These are phyloP conservation scores for Salisapilia sapeloensis DNA, from an alignment of 352 stramenopile genomes.

Conservation along the genomic window DNA sequence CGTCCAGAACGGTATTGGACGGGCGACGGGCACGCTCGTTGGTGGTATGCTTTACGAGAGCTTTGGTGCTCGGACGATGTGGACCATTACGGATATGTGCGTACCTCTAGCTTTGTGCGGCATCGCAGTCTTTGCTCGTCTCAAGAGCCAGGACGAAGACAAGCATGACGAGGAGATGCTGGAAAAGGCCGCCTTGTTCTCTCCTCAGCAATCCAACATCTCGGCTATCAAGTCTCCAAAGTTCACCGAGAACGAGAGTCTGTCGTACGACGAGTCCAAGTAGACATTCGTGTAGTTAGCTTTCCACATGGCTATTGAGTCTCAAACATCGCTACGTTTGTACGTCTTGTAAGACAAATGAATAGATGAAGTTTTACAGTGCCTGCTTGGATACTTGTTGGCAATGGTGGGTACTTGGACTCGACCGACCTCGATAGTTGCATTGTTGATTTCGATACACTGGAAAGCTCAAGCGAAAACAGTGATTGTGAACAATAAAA, in stretches of 20 bases:
- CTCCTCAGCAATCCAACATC: slow-evolving; percentile 25
- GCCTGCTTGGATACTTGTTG: no score
- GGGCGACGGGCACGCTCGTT: slow-evolving; percentile 45
- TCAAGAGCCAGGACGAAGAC: slow-evolving; percentile 28
- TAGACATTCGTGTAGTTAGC: no score
- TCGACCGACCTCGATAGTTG: no score
- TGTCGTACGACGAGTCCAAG: slow-evolving; percentile 11
- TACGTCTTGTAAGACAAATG: no score
- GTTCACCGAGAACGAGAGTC: no score
- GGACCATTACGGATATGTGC: slow-evolving; percentile 39
- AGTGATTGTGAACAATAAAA: no score
- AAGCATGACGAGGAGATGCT: slow-evolving; percentile 12
- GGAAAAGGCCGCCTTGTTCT: slow-evolving; percentile 49
- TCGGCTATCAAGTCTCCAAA: slow-evolving; percentile 15
- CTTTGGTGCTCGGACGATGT: slow-evolving; percentile 47
- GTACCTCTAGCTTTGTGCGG: slow-evolving; percentile 43
- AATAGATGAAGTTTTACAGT: no score
- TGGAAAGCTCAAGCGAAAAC: no score
- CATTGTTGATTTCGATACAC: no score
- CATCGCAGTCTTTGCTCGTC: slow-evolving; percentile 29
- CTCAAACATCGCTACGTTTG: no score
- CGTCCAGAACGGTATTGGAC: slow-evolving; percentile 52
- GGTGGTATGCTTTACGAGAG: slow-evolving; percentile 64
- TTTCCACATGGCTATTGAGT: no score
- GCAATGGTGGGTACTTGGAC: no score